Evolutionary conservation across 163 green algal species (phyloP).

Genomic region (Chlamydomonas reinhardtii): DNA sequence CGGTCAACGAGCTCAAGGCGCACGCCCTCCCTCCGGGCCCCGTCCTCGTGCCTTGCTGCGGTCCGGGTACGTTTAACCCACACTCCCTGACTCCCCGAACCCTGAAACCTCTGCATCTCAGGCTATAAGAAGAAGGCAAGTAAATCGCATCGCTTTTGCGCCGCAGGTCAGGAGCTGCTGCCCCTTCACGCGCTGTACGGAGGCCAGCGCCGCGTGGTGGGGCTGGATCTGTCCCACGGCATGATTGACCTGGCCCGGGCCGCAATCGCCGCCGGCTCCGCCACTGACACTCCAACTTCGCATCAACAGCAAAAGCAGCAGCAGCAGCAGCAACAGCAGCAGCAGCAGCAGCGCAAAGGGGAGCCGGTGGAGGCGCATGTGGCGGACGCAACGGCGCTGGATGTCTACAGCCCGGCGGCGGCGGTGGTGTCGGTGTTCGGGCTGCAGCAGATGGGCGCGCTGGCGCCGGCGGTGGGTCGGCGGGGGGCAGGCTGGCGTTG

Average conservation of each 20-base stretch:
- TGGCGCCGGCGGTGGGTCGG: conserved; percentile 40
- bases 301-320: no score
- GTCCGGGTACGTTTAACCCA: conserved; percentile 13
- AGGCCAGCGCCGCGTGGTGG: conserved; percentile 9
- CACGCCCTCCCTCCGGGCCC: conserved; percentile 2
- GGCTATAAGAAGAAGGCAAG: no score
- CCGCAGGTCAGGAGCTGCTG: conserved; percentile 37
- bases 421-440: conserved; percentile 54
- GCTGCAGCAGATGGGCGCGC: conserved; percentile 51
- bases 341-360: not conserved
- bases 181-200: conserved; percentile 7
- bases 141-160: no score
- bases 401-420: conserved; percentile 12
- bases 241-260: conserved; percentile 20
- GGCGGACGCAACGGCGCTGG: conserved; percentile 10
- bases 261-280: conserved; percentile 5
- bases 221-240: conserved; percentile 33
- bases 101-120: no score
- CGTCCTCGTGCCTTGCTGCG: conserved; percentile 32
- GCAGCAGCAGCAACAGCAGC: not conserved
- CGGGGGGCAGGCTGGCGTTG: no score
- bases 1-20: not conserved
- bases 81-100: no score
- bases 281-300: no score
- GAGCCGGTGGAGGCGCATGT: conserved; percentile 6